Percentiles rank a stretch among this genome's conserved stretches.
Conservation (phyloP, 106 monocot species). For the Dendrobium nobile region DNA sequence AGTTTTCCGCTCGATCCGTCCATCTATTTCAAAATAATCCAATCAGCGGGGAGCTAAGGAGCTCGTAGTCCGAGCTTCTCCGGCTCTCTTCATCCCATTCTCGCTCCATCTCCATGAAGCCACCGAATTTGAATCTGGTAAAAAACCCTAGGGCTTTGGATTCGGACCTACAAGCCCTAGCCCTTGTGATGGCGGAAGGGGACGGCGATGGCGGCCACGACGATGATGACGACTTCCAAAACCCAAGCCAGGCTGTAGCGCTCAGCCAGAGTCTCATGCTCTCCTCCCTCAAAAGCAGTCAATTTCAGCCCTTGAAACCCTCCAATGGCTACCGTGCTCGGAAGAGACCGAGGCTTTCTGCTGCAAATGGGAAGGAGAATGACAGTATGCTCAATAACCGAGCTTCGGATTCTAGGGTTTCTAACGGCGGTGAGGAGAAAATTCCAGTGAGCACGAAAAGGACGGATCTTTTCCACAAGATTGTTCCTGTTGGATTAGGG, state of each 20-base stretch:
- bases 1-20: too few relatives aligned
- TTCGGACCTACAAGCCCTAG: conserved; percentile 7
- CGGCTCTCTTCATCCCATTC: too few relatives aligned
- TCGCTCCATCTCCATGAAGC: too few relatives aligned
- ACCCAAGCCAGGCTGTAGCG: conserved; percentile 27
- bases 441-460: not conserved
- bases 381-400: not conserved
- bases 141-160: conserved; percentile 2
- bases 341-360: conserved; percentile 36
- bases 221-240: conserved; percentile 91
- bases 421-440: not conserved
- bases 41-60: too few relatives aligned
- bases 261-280: conserved; percentile 27
- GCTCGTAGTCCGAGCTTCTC: too few relatives aligned
- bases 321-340: conserved; percentile 25
- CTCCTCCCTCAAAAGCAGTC: conserved; percentile 18
- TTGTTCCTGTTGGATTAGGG: not conserved
- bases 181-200: conserved; percentile 3
- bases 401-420: conserved; percentile 2
- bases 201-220: conserved; percentile 17
- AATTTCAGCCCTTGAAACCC: conserved; percentile 20
- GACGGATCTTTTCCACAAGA: not conserved
- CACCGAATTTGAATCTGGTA: not conserved
- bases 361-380: conserved; percentile 62
- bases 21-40: too few relatives aligned